Evolutionary conservation across 768 basidiomycete species (phyloP), one percentile per base, ranked within the genome.

Genomic region (Podaxis sp.): DNA sequence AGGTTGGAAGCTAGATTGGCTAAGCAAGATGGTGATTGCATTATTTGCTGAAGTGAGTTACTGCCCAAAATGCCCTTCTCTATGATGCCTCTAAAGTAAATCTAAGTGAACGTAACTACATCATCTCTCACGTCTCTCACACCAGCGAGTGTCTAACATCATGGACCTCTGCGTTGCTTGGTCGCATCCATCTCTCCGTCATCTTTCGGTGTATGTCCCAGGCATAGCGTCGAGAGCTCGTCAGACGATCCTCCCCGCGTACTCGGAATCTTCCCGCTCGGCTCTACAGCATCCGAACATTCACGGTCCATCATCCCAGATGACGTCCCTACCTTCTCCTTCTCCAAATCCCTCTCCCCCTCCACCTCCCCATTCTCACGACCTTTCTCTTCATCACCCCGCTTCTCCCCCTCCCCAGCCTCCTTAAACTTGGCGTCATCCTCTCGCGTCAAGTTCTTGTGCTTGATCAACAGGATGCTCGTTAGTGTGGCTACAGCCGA

Each of bases 381-480:
- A 38, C 36, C n/a, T 37, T 23, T 14, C n/a, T 21, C 52, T 10
- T 3, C 35, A 37, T 36, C 36, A 1, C 9, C 6, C 4, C 16
- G 32, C 32, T 32, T 70, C 79, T n/a, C 40, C 6, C 13, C 16
- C 13, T 83, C 71, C 11, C 77, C 79, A 55, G 76, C 71, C 37
- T 77, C 76, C 61, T 75, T 76, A n/a, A 84, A 71, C 57, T 71
- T 67, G 16, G 77, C 79, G 36, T 87, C 85, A 66, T 88, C 88
- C 1, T 69, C 79, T 38, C 86, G 72, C 36, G 78, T 82, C 38
- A 90, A 72, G 28, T 87, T 81, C 59, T 82, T 79, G 63, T 86
- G 82, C 61, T 82, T 82, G 65, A 88, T 86, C 77, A 89, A 80
- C 50, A 83, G 62, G 11, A 87, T 67, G 60, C 83, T 81, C 16